phyloP scores from a whole-genome alignment of 768 basidiomycete species.

The Tylopilus intermedius region DNA sequence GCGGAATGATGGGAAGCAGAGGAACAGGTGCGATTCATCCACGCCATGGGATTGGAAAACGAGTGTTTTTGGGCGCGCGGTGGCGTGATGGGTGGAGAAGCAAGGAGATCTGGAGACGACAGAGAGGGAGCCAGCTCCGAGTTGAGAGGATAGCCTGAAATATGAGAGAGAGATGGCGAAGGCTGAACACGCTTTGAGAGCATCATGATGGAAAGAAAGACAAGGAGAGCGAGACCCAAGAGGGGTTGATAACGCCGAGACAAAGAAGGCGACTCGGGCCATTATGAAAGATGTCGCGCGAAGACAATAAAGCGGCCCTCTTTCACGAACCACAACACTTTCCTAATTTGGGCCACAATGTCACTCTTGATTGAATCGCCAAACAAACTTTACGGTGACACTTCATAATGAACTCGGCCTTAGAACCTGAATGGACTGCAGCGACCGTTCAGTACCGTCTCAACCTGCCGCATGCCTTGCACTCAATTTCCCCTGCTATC shows the following conservation, averaged over 20 bases:
- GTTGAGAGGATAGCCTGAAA: conserved; percentile 7
- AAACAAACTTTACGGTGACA: too few relatives aligned
- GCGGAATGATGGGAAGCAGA: conserved; percentile 23
- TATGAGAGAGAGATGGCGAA: conserved; percentile 8
- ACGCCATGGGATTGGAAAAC: conserved; percentile 38
- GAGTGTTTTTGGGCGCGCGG: conserved; percentile 33
- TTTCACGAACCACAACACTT: conserved; percentile 23
- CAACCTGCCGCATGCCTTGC: conserved; percentile 45
- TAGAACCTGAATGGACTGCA: neutral
- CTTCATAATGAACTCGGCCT: neutral
- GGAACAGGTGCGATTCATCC: conserved; percentile 38
- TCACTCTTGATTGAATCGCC: too few relatives aligned
- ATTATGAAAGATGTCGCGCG: neutral
- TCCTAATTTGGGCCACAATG: conserved; percentile 24
- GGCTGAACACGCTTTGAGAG: conserved; percentile 20
- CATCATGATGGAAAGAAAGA: conserved; percentile 22
- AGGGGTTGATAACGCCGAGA: conserved; percentile 9
- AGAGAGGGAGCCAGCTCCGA: conserved; percentile 28
- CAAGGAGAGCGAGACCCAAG: neutral
- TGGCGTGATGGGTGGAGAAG: conserved; percentile 29
- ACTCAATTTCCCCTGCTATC: conserved; percentile 49
- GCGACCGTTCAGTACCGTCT: conserved; percentile 42
- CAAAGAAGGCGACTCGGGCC: conserved; percentile 9
- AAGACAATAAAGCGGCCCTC: conserved; percentile 14
- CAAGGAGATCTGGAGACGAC: conserved; percentile 15